Conservation (phyloP, 352 stramenopile species). For the Globisporangium abappressorium region DNA sequence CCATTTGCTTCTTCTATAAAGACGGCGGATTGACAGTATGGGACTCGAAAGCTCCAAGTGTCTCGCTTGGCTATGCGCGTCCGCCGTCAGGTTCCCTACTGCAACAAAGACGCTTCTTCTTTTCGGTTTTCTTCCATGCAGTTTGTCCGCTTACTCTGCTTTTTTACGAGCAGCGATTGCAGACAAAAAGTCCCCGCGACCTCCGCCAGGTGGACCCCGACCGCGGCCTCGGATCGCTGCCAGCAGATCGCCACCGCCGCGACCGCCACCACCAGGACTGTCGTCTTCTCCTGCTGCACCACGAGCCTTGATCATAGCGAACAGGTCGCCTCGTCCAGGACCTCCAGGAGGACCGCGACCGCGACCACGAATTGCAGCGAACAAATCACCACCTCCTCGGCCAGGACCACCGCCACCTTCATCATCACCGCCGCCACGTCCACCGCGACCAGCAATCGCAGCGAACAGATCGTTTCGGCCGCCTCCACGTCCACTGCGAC, state of each 20-base stretch:
- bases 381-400: conserved; percentile 36
- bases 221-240: conserved; percentile 52
- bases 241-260: conserved; percentile 47
- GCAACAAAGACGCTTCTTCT: conserved; percentile 8
- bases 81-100: conserved; percentile 20
- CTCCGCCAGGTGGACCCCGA: conserved; percentile 25
- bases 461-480: conserved; percentile 40
- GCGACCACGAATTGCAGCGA: conserved; percentile 55
- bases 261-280: conserved; percentile 25
- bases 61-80: conserved; percentile 7
- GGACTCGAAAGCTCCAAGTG: not conserved
- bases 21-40: not conserved
- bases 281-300: conserved; percentile 25
- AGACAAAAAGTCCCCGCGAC: conserved; percentile 50
- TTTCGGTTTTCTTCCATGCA: conserved; percentile 3
- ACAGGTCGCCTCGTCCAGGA: conserved; percentile 53
- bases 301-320: conserved; percentile 61
- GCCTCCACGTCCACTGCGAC: conserved; percentile 26
- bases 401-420: conserved; percentile 30
- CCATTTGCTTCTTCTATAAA: conserved; percentile 10
- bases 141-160: conserved; percentile 18
- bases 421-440: conserved; percentile 40
- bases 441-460: conserved; percentile 48
- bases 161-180: conserved; percentile 70
- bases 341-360: conserved; percentile 41